Base-by-base conservation (phyloP, 768 basidiomycete species). In the Floccularia luteovirens region DNA sequence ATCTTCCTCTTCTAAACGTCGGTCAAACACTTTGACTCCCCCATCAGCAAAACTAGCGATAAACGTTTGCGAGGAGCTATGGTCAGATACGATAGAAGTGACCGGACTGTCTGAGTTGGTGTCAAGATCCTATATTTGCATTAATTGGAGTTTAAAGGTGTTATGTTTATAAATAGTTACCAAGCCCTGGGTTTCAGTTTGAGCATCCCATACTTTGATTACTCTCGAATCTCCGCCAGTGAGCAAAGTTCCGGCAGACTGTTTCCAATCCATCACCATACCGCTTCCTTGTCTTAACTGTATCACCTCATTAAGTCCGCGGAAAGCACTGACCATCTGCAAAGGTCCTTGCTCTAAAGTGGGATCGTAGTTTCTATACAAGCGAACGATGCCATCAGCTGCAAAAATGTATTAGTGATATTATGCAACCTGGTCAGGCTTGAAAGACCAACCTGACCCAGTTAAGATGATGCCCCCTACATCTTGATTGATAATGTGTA, bases 401-500 rank as follows among this genome's bases (percentile, higher is more conserved):
- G 51, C 5, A 38, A 16, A 41, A 3, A 16, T 13, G 12, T 19
- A 19, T 38, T 24, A 19, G 10, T 21, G 7, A 37, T 17, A 20
- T 14, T 4, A 36, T 34, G 20, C n/a, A n/a, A n/a, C n/a, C n/a
- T n/a, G n/a, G n/a, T n/a, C n/a, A n/a, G n/a, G n/a, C n/a, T n/a
- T 37, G 24, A 17, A 34, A 42, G 21, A 61, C 80, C 43, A 50
- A 91, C 90, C 78, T 45, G 94, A 86, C 3, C 82, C 91, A 20
- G 86, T 83, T 39, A 98, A 59, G 39, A 98, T 78, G 32, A 97
- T 80, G 1, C 90, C 91, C 6, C 89, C 86, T 11, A 91, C 85
- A 42, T 96, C 91, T 61, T 99, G 90, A 56, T 99, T 97, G 58
- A 98, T 90, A 54, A 97, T 82, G 40, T 90, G 79, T 16, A 97